A percentile compares a stretch with the other conserved stretches of the same genome.
Evolutionary conservation across 352 stramenopile genomes (phyloP).

Genomic region (Globisporangium canariense): DNA sequence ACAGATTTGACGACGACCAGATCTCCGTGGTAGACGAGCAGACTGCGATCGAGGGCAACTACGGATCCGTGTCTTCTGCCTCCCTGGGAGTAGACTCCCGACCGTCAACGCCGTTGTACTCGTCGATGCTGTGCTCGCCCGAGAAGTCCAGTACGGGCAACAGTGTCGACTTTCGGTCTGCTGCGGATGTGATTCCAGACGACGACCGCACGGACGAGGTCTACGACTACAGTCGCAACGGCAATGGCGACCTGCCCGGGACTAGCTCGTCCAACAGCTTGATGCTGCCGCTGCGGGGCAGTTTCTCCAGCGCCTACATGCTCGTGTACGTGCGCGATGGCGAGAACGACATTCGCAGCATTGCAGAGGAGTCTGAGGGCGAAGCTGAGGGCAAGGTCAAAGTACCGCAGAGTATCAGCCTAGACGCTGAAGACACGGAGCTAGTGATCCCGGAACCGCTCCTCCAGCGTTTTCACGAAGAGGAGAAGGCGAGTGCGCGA

Average conservation of each 20-base stretch:
- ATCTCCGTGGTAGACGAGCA: conserved; percentile 75
- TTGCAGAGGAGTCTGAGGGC: conserved; percentile 26
- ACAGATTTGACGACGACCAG: conserved; percentile 83
- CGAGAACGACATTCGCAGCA: conserved; percentile 62
- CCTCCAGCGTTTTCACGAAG: conserved; percentile 68
- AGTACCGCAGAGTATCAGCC: background rate
- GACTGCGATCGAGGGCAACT: conserved; percentile 76
- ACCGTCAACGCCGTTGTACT: conserved; percentile 50
- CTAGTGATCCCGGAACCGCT: conserved; percentile 51
- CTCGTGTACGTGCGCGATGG: conserved; percentile 84
- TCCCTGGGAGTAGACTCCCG: conserved; percentile 13
- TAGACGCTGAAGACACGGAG: conserved; percentile 10
- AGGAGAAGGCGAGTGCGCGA: conserved; percentile 61
- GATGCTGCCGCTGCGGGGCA: conserved; percentile 55
- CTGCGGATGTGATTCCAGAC: conserved; percentile 30
- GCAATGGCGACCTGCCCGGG: conserved; percentile 18
- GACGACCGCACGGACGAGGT: conserved; percentile 25
- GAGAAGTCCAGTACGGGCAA: conserved; percentile 27
- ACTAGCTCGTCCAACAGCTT: conserved; percentile 28
- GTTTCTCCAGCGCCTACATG: conserved; percentile 87
- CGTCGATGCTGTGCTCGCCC: conserved; percentile 45
- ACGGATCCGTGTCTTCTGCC: conserved; percentile 36
- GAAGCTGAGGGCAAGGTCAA: background rate
- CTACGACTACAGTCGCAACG: conserved; percentile 38
- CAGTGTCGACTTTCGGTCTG: conserved; percentile 36